phyloP scores from a whole-genome alignment of 371 early-diverging fungal species.

The Mortierella sp. region DNA sequence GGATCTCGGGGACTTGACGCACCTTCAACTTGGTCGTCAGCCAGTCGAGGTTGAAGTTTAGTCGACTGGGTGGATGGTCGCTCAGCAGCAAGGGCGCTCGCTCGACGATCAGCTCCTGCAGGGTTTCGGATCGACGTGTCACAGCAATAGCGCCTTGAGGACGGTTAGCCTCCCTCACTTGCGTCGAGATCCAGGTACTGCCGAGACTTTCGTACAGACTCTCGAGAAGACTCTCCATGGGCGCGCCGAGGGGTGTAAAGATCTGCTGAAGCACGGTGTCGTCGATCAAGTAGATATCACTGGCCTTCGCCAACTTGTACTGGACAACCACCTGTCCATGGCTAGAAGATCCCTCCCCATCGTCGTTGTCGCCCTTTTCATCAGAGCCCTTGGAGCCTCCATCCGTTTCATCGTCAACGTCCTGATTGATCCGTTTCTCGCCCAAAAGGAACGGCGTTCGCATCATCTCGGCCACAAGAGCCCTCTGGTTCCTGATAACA shows the following conservation, averaged over 20 bases:
- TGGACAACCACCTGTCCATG: slow-evolving; percentile 63
- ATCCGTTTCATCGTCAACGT: slow-evolving; percentile 25
- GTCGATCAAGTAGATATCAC: slow-evolving; percentile 85
- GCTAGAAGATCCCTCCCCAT: slow-evolving; percentile 18
- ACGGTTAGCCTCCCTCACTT: slow-evolving; percentile 67
- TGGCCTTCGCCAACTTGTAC: slow-evolving; percentile 77
- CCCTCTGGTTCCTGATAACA: slow-evolving; percentile 60
- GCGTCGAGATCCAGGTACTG: slow-evolving; percentile 74
- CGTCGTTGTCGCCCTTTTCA: slow-evolving; percentile 29
- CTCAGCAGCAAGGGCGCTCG: slow-evolving; percentile 85
- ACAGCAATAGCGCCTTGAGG: slow-evolving; percentile 64
- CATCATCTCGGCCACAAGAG: slow-evolving; percentile 73
- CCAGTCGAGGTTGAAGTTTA: slow-evolving; percentile 65
- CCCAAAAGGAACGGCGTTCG: slow-evolving; percentile 70
- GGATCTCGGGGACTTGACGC: slow-evolving; percentile 67
- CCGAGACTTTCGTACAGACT: slow-evolving; percentile 80
- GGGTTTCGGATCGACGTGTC: slow-evolving; percentile 64
- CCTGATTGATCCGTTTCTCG: slow-evolving; percentile 40
- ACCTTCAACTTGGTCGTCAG: slow-evolving; percentile 66
- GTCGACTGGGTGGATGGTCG: slow-evolving; percentile 70
- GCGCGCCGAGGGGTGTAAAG: slow-evolving; percentile 81
- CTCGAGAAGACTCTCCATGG: slow-evolving; percentile 76
- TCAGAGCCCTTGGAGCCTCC: slow-evolving; percentile 11
- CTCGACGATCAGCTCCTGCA: slow-evolving; percentile 79
- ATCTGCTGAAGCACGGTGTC: slow-evolving; percentile 82